Evolutionary conservation across 2,329 filamentous ascomycete genomes (phyloP).

Genomic region (Aspergillus tanneri): DNA sequence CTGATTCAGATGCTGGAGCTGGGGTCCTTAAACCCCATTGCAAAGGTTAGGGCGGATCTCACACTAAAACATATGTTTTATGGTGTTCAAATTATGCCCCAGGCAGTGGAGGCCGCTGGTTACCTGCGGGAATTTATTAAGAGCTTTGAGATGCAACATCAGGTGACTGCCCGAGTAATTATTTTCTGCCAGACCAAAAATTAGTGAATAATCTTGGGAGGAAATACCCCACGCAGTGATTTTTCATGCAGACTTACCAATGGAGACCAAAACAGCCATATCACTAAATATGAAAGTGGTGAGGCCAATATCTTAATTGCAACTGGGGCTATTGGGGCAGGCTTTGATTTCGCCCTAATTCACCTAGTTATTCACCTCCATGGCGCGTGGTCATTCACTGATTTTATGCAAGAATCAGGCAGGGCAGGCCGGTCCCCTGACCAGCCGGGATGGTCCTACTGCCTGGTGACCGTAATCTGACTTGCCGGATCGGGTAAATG

Average conservation of each 20-base stretch:
- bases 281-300: not conserved
- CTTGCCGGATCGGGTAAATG: too few species aligned
- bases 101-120: too few species aligned
- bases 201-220: too few species aligned
- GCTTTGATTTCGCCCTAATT: not conserved
- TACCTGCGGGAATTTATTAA: too few species aligned
- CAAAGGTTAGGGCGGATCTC: not conserved
- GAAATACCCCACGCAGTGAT: too few species aligned
- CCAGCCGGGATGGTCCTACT: not conserved
- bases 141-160: too few species aligned
- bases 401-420: slow-evolving; percentile 3
- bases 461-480: too few species aligned
- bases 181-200: too few species aligned
- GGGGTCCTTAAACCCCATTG: not conserved
- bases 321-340: not conserved
- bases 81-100: not conserved
- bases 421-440: not conserved
- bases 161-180: too few species aligned
- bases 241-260: not conserved
- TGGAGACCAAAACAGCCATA: not conserved
- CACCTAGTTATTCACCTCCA: slow-evolving; percentile 1
- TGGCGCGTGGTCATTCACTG: not conserved
- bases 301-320: not conserved
- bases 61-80: not conserved
- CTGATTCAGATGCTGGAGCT: not conserved